Percentiles rank a stretch among this genome's conserved stretches.
phyloP scores from a whole-genome alignment of 73 alveolate genomes.

The Loxodes magnus region DNA sequence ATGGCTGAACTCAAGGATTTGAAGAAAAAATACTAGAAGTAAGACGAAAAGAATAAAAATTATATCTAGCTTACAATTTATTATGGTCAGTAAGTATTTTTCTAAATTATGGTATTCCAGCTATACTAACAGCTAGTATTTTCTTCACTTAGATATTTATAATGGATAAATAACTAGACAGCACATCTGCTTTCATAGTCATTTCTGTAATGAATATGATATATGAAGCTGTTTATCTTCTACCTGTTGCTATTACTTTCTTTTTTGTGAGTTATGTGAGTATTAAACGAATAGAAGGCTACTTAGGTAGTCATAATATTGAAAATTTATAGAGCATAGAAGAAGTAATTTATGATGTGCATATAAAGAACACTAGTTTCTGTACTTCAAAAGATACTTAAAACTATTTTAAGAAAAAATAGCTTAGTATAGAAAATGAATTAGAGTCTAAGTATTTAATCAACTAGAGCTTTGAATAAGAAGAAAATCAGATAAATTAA shows the following conservation, averaged over 20 bases:
- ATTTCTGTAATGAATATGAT: slow-evolving; percentile 46
- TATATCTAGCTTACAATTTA: slow-evolving; percentile 18
- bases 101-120: slow-evolving; percentile 45
- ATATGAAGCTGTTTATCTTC: slow-evolving; percentile 50
- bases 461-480: too few relatives aligned
- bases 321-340: slow-evolving; percentile 14
- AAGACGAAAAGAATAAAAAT: slow-evolving; percentile 24
- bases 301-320: slow-evolving; percentile 36
- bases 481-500: slow-evolving; percentile 7
- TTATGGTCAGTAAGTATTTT: slow-evolving; percentile 41
- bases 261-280: slow-evolving; percentile 50
- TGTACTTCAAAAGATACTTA: neutral
- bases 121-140: slow-evolving; percentile 31
- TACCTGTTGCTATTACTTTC: slow-evolving; percentile 61
- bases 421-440: neutral
- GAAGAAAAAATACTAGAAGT: slow-evolving; percentile 28
- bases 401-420: neutral
- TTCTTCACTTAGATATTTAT: slow-evolving; percentile 37
- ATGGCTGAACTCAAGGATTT: slow-evolving; percentile 68
- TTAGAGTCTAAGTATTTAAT: neutral
- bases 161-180: slow-evolving; percentile 53
- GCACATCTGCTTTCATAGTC: slow-evolving; percentile 45
- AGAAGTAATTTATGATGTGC: neutral
- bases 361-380: neutral
- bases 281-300: slow-evolving; percentile 59